Conservation (phyloP, 148 eudicot genomes). For the Heliosperma pusillum region DNA sequence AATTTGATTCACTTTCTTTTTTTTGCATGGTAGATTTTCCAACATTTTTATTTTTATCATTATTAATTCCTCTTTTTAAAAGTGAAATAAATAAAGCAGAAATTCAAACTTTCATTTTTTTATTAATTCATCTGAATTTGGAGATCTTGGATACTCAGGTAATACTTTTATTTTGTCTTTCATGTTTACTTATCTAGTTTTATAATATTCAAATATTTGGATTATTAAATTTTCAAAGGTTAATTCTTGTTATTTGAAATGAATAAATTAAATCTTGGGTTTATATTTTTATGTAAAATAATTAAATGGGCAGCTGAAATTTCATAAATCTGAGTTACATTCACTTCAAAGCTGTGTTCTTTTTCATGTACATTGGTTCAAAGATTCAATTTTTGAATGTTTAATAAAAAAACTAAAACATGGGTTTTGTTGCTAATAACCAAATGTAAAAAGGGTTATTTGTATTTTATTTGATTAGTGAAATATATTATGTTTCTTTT, state of each 20-base stretch:
- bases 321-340: neutral
- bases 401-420: neutral
- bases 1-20: slow-evolving; percentile 3
- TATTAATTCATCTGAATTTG: neutral
- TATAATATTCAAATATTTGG: too few species aligned
- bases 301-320: neutral
- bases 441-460: neutral
- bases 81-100: neutral
- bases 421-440: slow-evolving; percentile 8
- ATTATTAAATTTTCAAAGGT: neutral
- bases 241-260: neutral
- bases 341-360: neutral
- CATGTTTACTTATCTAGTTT: neutral
- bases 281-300: neutral
- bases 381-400: neutral
- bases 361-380: neutral
- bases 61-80: neutral
- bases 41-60: neutral
- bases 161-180: neutral
- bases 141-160: slow-evolving; percentile 14
- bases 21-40: neutral
- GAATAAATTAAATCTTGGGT: neutral
- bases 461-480: neutral
- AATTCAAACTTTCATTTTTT: slow-evolving; percentile 5
- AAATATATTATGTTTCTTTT: too few species aligned